Evolutionary conservation across 768 basidiomycete species (phyloP), one percentile per base, ranked within the genome.

Genomic region (Tremella mesenterica): DNA sequence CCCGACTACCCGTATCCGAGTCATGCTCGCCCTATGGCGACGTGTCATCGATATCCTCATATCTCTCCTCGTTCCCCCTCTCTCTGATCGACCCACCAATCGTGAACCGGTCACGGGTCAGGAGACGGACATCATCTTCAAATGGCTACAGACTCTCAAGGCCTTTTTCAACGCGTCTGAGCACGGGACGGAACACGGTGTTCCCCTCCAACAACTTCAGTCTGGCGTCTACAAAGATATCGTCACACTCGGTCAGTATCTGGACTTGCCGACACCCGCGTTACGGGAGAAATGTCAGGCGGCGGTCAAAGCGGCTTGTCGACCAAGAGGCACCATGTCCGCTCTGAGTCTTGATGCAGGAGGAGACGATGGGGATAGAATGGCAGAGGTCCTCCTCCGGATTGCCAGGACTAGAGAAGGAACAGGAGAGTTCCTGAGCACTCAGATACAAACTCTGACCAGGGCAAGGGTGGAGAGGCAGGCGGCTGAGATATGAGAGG

Each of bases 151-250:
- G 54, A 46, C 67, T 28, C 53, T 72, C 38, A 73, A 73, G 50
- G 38, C 61, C 3, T 73, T 71, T 58, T 73, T 70, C 59, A 73
- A 73, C 54, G 72, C 72, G 25, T 41, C 48, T 2, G 72, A 73
- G 43, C 52, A 50, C 2, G 63, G 63, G 2, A 44, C 58, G 2
- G 72, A 73, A 52, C 63, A 73, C 52, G 72, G 72, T 26, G 64
- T 73, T 5, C 69, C 69, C 0, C 25, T 67, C 36, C 16, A 33
- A 6, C 38, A 44, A 38, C 54, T 73, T 2, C 69, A 71, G 41
- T 39, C 44, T 9, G 68, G 67, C 7, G 51, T 47, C 9, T 73
- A 71, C 57, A 60, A 62, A 27, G 72, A 73, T 48, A 48, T 73
- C 23, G 54, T 73, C 52, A 63, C 70, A 52, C 47, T 71, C 5